phyloP scores from a whole-genome alignment of 441 rosid genomes.

The Pelargonium citronellum region DNA sequence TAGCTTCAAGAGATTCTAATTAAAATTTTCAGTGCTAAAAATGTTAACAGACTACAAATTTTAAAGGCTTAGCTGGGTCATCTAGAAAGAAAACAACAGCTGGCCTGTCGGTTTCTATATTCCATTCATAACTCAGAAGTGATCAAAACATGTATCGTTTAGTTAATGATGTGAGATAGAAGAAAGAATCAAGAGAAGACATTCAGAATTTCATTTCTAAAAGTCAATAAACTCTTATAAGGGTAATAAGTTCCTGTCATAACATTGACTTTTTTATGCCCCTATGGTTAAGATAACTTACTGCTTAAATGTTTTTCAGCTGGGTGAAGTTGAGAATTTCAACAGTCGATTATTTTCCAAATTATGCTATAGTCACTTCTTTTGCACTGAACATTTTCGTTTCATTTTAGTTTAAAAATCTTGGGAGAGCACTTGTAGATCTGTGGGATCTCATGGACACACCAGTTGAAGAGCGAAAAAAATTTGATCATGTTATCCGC shows the following conservation, averaged over 20 bases:
- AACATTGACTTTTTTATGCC: too few relatives aligned
- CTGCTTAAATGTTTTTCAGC: background rate
- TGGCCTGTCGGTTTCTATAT: background rate
- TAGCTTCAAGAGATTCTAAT: background rate
- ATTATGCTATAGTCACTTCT: background rate
- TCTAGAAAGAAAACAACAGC: too few relatives aligned
- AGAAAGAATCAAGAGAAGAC: background rate
- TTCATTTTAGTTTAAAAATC: constrained; percentile 52
- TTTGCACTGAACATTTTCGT: constrained; percentile 14
- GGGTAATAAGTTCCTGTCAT: background rate
- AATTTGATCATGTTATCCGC: constrained; percentile 41
- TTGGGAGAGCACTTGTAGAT: constrained; percentile 53
- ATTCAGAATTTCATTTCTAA: background rate
- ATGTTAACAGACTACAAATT: too few relatives aligned
- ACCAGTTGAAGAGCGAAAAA: constrained; percentile 47
- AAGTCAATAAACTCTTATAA: background rate
- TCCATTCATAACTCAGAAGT: background rate
- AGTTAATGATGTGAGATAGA: background rate
- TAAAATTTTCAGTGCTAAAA: too few relatives aligned
- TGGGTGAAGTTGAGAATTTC: background rate
- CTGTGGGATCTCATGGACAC: constrained; percentile 75
- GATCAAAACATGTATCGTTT: background rate
- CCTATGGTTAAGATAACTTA: background rate
- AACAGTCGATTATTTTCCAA: background rate
- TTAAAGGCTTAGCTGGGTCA: too few relatives aligned